Base-by-base conservation (phyloP, 177 flowering plant genomes). In the Vitis hybrid region DNA sequence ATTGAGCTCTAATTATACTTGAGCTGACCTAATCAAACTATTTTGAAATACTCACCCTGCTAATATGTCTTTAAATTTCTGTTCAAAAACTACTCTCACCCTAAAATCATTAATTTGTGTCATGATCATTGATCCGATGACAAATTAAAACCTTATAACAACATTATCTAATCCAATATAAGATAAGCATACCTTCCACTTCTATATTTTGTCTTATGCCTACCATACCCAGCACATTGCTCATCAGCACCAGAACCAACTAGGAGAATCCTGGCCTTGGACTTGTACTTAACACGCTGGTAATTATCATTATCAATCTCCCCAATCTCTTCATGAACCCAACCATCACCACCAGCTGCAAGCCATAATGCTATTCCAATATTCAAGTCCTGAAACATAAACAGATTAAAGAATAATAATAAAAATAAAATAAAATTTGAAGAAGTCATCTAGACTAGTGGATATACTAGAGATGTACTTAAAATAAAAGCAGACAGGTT, bases 241-340 rank as follows among this genome's bases (percentile, higher is more conserved):
- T 96, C 99, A 80, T 96, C 99, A 26, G 98, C 99, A 75, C 99
- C 99, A 77, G 98, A 83, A 67, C 99, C 99, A 83, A 96, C 97
- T 1, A 96, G 82, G 12, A 96, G 83, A 65, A 96, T 85, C 71
- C 81, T 86, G 73, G 98, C 89, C 77, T 79, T 75, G 30, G 97
- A 93, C 70, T 81, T 89, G 87, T 92, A 92, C 63, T 81, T 85
- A 34, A 75, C 57, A 62, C 84, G 78, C 63, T 68, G 66, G 63
- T 40, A 34, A 66, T 71, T 69, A 50, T 71, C 75, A 62, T 73
- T 60, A 71, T 50, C 19, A 58, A 66, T 40, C 63, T 55, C 14
- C 19, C 54, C 67, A 63, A 13, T 61, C 48, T 26, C 81, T 75
- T 83, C 82, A 76, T 71, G 64, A 23, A 96, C 76, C 91, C 91